A percentile compares a stretch with the other conserved stretches of the same genome.
phyloP scores from a whole-genome alignment of 1,139 yeast genomes.

The Yamadazyma diddensiae region DNA sequence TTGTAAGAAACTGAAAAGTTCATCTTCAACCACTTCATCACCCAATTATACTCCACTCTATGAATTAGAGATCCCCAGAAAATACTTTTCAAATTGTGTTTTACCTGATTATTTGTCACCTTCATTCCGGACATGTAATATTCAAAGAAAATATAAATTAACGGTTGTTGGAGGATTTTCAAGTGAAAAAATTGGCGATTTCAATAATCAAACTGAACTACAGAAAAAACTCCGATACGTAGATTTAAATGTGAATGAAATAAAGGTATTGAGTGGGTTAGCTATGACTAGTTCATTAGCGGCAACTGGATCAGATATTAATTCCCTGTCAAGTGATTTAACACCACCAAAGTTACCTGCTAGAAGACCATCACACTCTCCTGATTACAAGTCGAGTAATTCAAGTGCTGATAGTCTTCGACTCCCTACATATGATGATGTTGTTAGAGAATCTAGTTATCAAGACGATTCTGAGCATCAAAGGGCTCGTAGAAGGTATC shows the following conservation, averaged over 20 bases:
- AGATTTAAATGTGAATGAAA: slow-evolving; percentile 34
- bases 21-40: slow-evolving; percentile 20
- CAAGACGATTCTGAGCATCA: slow-evolving; percentile 28
- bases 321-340: background rate
- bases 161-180: slow-evolving; percentile 46
- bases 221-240: slow-evolving; percentile 24
- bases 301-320: slow-evolving; percentile 1
- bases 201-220: slow-evolving; percentile 18
- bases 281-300: slow-evolving; percentile 24
- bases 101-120: slow-evolving; percentile 54
- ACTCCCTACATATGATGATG: slow-evolving; percentile 40
- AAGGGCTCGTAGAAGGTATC: slow-evolving; percentile 35
- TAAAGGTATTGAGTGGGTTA: slow-evolving; percentile 44
- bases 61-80: slow-evolving; percentile 48
- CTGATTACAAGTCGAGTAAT: slow-evolving; percentile 2
- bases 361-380: background rate
- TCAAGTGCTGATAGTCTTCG: slow-evolving; percentile 12
- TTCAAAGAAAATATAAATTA: slow-evolving; percentile 46
- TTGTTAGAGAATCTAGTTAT: slow-evolving; percentile 22
- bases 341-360: slow-evolving; percentile 4
- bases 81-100: slow-evolving; percentile 36
- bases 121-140: slow-evolving; percentile 56
- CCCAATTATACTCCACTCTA: slow-evolving; percentile 18
- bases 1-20: slow-evolving; percentile 25
- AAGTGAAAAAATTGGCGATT: slow-evolving; percentile 24